Evolutionary conservation across 2,329 filamentous ascomycete species (phyloP), one percentile per base, ranked within the genome.

Genomic region (Sporothrix phasma): DNA sequence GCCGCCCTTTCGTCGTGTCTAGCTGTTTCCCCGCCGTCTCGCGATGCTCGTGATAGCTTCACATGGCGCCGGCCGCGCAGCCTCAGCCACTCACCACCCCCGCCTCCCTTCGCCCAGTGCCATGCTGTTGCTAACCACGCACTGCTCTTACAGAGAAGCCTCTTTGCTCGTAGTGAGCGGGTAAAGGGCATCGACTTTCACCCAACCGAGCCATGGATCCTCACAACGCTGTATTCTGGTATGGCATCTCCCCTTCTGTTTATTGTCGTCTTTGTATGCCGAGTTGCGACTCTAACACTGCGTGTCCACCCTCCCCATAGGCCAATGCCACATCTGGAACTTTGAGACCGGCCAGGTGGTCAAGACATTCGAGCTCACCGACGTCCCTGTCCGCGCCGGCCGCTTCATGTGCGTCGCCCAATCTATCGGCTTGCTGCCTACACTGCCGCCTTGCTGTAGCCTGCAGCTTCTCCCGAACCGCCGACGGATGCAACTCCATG

Each of bases 321-420:
- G 94, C 76, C 93, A 97, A 81, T 94, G 96, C 75, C 95, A 97
- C 80, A 97, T 99, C 75, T 97, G 94, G 92, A 97, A 93, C 39
- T 96, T 96, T 77, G 93, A 96, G 78, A 95, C 92, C 61, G 92
- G 96, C 76, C 89, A 92, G 68, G 92, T 97, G 68, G 91, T 99
- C 78, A 97, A 97, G 82, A 97, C 93, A 4, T 99, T 99, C 77
- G 94, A 99, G 80, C 87, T 97, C 69, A 97, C 93, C 74, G 94
- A 99, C 82, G 94, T 99, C 60, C 94, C 94, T 69, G 93, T 99
- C 65, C 89, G 94, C 76, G 94, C 94, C 67, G 94, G 94, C 73
- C 90, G 94, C 71, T 99, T 99, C 77, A 86, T 99, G 67, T 68
- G 43, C 24, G 63, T 61, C 24, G 24, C 43, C 26, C 31, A 37